phyloP scores from a whole-genome alignment of 306 rosid genomes.

The Castanopsis chinensis region DNA sequence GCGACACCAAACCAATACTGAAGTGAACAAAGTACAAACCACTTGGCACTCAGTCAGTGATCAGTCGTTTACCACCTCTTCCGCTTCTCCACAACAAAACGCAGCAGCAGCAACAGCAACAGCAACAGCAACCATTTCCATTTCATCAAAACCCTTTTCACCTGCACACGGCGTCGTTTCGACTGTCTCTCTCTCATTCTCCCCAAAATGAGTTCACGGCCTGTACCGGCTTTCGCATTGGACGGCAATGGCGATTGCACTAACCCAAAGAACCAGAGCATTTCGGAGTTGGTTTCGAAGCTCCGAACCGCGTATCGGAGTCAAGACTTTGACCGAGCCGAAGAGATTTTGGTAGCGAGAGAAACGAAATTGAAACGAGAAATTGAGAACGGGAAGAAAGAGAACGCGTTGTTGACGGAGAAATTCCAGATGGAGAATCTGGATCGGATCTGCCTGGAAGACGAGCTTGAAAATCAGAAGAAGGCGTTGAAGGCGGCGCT shows the following conservation, averaged over 20 bases:
- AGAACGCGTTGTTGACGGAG: background rate
- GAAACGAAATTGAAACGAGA: constrained; percentile 16
- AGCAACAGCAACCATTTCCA: too few species aligned
- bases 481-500: background rate
- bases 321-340: constrained; percentile 11
- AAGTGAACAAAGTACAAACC: too few species aligned
- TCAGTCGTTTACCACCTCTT: too few species aligned
- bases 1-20: too few species aligned
- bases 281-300: constrained; percentile 23
- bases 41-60: too few species aligned
- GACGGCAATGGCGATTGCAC: background rate
- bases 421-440: background rate
- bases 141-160: too few species aligned
- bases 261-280: background rate
- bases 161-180: too few species aligned
- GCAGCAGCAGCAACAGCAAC: too few species aligned
- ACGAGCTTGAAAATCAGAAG: background rate
- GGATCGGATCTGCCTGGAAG: background rate
- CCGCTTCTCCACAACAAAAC: too few species aligned
- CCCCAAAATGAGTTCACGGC: background rate
- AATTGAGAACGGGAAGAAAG: constrained; percentile 5
- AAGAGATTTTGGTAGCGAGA: constrained; percentile 17
- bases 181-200: background rate
- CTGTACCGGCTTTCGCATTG: background rate
- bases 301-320: constrained; percentile 10